Base-by-base conservation (phyloP, 176 grass and related monocot species). In the Phyllostachys edulis region DNA sequence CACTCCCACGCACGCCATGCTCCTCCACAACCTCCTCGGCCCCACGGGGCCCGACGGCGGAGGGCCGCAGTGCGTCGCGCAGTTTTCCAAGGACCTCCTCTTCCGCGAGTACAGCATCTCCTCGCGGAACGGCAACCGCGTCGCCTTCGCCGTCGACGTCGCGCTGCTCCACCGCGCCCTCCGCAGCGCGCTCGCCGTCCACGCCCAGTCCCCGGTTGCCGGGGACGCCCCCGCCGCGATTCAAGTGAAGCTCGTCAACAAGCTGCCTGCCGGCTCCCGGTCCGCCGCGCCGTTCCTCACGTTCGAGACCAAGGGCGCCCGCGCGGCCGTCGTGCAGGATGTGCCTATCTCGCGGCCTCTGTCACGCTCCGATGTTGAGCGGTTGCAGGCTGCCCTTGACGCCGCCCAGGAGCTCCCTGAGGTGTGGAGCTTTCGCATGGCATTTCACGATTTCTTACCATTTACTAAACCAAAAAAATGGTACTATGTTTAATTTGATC, bases 201-300 rank as follows among this genome's bases (percentile, higher is more conserved):
- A 99, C 71, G 79, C 92, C 34, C 91, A 94, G 82, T 89, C 88
- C 66, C 87, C 84, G 32, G 82, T 81, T n/a, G 77, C 75, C 36
- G 81, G 79, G 63, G 89, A 91, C 69, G 85, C 81, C 51, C 37
- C 89, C 20, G 87, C 86, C 1, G 89, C 87, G 37, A 98, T 95
- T 62, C 96, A 98, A 81, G 89, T 96, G 49, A 99, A 87, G 78
- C 91, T 99, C 81, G 89, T 99, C 71, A 96, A 92, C 91, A 99
- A 99, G 80, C 89, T 92, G 70, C 71, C 91, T 18, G 88, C 85
- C 0, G 91, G 91, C 5, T 91, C 93, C 13, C 91, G 85, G 27
- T 46, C 85, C 39, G 34, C 93, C 0, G 39, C 91, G 14, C 93
- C 93, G 32, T 96, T 93, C 85, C 93, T 99, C 83, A 94, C 91